Base-by-base conservation (phyloP, 257 asterid genomes). In the Petrea volubilis region DNA sequence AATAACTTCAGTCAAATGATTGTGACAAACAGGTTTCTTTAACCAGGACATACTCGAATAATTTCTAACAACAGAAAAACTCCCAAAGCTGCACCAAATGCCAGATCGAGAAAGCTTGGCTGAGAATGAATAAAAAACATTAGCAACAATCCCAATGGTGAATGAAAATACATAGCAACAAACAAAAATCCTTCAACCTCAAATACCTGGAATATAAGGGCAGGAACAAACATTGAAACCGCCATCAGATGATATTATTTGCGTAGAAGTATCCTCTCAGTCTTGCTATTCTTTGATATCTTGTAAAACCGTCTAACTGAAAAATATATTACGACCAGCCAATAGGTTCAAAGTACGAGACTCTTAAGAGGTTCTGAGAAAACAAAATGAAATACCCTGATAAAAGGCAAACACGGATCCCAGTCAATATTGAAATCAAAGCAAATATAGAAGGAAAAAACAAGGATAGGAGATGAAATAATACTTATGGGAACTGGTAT, bases 231-330 rank as follows among this genome's bases (percentile, higher is more conserved):
- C 70, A 79, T 79, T 14, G 73, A 73, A 70, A 75, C 98, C 11
- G 96, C 98, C 88, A 92, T 77, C 70, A 95, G 87, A 84, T 95
- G 99, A 84, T 95, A 95, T 82, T 92, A 95, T 74, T 95, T 95
- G 67, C 99, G 92, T 74, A 92, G 98, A 81, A 95, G 97, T 71
- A 95, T 95, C 83, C 99, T 87, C 78, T 90, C 95, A 40, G 90
- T 83, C 82, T 73, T 90, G 78, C 97, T 86, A 74, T 85, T 80
- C 83, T 87, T 92, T 43, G 99, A 95, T 77, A 85, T 88, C 60
- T 75, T 73, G 83, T 95, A 95, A 76, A 90, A 95, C 49, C 83
- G 72, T 61, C 84, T 79, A 73, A 95, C 94, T 60, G 97, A 88
- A 62, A 81, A 75, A 68, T 67, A 85, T 80, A 92, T 85, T 71